Evolutionary conservation across 257 asterid genomes (phyloP).

Genomic region (Scutellaria baicalensis): DNA sequence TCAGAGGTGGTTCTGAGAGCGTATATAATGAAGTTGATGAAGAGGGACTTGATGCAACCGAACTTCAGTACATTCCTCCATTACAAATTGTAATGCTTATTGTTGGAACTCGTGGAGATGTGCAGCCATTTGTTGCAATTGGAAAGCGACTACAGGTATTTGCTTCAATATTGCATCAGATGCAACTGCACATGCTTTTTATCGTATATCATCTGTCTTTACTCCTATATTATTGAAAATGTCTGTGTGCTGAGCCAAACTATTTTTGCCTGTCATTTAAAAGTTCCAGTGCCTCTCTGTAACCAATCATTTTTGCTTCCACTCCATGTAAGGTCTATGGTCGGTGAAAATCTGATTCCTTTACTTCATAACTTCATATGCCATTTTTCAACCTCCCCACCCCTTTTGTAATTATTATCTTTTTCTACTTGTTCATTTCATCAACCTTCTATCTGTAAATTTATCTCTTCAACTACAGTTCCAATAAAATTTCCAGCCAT

Average conservation of each 20-base stretch:
- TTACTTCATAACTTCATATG: not conserved
- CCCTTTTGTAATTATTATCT: not conserved
- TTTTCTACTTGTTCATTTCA: not conserved
- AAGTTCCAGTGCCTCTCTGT: not conserved
- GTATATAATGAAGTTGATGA: constrained; percentile 43
- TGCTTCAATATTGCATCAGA: constrained; percentile 9
- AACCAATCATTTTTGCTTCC: not conserved
- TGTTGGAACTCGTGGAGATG: constrained; percentile 98
- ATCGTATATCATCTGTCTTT: not conserved
- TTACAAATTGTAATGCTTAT: constrained; percentile 87
- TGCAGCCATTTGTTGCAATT: constrained; percentile 94
- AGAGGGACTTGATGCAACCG: constrained; percentile 53
- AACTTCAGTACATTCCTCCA: constrained; percentile 67
- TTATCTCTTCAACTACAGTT: not conserved
- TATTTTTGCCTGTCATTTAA: not conserved
- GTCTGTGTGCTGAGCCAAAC: not conserved
- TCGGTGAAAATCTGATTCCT: constrained; percentile 4
- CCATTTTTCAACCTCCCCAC: not conserved
- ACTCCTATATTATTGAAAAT: not conserved
- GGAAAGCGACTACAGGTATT: constrained; percentile 78
- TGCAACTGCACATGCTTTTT: not conserved
- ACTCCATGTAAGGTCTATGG: not conserved
- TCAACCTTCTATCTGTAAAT: not conserved
- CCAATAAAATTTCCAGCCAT: not conserved
- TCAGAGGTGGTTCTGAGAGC: constrained; percentile 35